A percentile compares a stretch with the other conserved stretches of the same genome.
These are phyloP conservation scores for Talaromyces proteolyticus DNA, from an alignment of 495 filamentous ascomycete species.

Conservation along the genomic window DNA sequence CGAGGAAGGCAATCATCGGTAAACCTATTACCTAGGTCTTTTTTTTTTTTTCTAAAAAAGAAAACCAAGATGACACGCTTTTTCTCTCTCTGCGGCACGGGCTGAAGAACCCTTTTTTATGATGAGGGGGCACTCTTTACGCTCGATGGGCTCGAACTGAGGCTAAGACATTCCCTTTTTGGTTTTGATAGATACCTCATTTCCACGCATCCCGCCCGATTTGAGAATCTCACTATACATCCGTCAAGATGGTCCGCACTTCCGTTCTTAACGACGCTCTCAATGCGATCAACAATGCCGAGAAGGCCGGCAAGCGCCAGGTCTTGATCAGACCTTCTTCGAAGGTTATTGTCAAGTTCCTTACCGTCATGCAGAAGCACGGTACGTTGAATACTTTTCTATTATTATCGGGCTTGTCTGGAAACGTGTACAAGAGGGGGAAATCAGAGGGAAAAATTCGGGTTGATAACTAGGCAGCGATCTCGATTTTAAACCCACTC, in stretches of 20 bases:
- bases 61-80: slow-evolving; percentile 63
- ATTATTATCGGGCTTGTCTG: neutral
- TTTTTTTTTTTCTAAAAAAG: no score
- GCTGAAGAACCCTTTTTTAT: slow-evolving; percentile 85
- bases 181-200: slow-evolving; percentile 65
- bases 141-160: slow-evolving; percentile 47
- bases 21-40: no score
- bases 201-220: slow-evolving; percentile 49
- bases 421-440: slow-evolving; percentile 6
- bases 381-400: slow-evolving; percentile 57
- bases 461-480: slow-evolving; percentile 99
- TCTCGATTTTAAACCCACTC: slow-evolving; percentile 53
- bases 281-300: slow-evolving; percentile 99
- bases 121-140: slow-evolving; percentile 81
- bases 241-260: slow-evolving; percentile 94
- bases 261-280: slow-evolving; percentile 99
- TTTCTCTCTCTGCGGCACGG: slow-evolving; percentile 64
- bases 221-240: slow-evolving; percentile 76
- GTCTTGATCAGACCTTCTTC: slow-evolving; percentile 93
- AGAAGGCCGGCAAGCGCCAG: slow-evolving; percentile 98
- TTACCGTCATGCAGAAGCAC: slow-evolving; percentile 97
- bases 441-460: slow-evolving; percentile 43
- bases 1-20: slow-evolving; percentile 42
- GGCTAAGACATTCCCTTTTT: slow-evolving; percentile 36
- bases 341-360: slow-evolving; percentile 99